Base-by-base conservation (phyloP, 2,329 filamentous ascomycete genomes). In the Rachicladosporium sp. region DNA sequence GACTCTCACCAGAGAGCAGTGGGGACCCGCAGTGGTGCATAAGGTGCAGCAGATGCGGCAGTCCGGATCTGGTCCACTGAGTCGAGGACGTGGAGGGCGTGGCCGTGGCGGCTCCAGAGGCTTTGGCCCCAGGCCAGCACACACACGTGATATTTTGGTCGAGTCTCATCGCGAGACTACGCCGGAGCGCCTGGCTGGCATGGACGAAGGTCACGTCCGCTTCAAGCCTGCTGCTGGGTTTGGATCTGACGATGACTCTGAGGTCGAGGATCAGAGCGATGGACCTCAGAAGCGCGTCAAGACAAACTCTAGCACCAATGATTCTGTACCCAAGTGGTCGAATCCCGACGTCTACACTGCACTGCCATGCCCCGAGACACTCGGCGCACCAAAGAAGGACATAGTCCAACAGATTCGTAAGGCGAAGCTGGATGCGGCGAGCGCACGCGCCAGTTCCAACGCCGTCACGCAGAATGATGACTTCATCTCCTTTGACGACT, bases 291-390 rank as follows among this genome's bases (percentile, higher is more conserved):
- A 60, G 45, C 55, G 58, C 21, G 43, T 43, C 29, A 58, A 54
- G 38, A 11, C 38, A n/a, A 35, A 36, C 15, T 19, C 34, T 13
- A 45, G 46, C 9, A 41, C 46, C 10, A 39, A 41, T 12, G 33
- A 43, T 8, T 44, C 41, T 29, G 55, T 43, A 13, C 86, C 87
- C 3, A 87, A 82, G 59, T 96, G 89, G 89, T 94, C 87, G 4
- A 96, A 96, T 51, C 88, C 89, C 3, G 89, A 96, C 57, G 87
- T 88, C 0, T 95, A 96, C 61, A 93, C 85, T 4, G 82, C 77
- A 2, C 68, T 94, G 7, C 89, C 89, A 6, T 87, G 86, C 5
- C 75, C 79, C 0, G 82, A 88, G 47, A 81, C 87, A 40, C 69
- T 67, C 4, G 70, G 74, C 31, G 72, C 74, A 12, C 93, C 91